A percentile compares a stretch with the other conserved stretches of the same genome.
phyloP scores from a whole-genome alignment of 768 basidiomycete species.

The Hericium erinaceus region DNA sequence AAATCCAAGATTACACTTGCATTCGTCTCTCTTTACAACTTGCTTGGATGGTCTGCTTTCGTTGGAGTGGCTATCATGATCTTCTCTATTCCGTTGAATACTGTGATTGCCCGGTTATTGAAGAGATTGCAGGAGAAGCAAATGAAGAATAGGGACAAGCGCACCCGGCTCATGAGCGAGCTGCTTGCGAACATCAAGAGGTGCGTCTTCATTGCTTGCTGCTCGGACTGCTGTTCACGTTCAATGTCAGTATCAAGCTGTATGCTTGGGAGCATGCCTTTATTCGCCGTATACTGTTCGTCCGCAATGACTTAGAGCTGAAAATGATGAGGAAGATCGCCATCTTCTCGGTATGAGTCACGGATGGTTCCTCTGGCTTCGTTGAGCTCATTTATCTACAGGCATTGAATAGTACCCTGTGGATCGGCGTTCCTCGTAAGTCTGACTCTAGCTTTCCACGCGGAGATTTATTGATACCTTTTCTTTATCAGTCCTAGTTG shows the following conservation, averaged over 20 bases:
- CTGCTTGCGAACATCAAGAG: constrained; percentile 88
- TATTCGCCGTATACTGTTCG: constrained; percentile 63
- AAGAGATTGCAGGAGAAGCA: constrained; percentile 78
- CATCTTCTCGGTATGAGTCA: constrained; percentile 45
- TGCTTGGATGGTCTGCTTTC: constrained; percentile 88
- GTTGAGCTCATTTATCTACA: constrained; percentile 14
- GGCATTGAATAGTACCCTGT: constrained; percentile 53
- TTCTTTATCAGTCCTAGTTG: constrained; percentile 46
- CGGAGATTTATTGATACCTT: constrained; percentile 1
- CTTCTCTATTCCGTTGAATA: constrained; percentile 70
- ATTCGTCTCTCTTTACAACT: constrained; percentile 80
- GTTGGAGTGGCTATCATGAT: constrained; percentile 86
- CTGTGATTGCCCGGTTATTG: constrained; percentile 56
- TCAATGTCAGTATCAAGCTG: constrained; percentile 58
- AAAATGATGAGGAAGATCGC: constrained; percentile 80
- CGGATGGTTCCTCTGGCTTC: not conserved
- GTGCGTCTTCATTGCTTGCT: constrained; percentile 19
- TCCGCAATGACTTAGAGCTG: constrained; percentile 77
- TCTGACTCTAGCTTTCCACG: not conserved
- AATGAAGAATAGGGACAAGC: constrained; percentile 87
- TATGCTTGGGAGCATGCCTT: constrained; percentile 97
- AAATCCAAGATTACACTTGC: constrained; percentile 64
- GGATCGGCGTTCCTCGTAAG: constrained; percentile 56
- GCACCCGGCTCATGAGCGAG: constrained; percentile 86
- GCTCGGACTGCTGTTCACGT: not conserved